Conservation (phyloP, 345 rosid genomes). For the Chamaenerion angustifolium region DNA sequence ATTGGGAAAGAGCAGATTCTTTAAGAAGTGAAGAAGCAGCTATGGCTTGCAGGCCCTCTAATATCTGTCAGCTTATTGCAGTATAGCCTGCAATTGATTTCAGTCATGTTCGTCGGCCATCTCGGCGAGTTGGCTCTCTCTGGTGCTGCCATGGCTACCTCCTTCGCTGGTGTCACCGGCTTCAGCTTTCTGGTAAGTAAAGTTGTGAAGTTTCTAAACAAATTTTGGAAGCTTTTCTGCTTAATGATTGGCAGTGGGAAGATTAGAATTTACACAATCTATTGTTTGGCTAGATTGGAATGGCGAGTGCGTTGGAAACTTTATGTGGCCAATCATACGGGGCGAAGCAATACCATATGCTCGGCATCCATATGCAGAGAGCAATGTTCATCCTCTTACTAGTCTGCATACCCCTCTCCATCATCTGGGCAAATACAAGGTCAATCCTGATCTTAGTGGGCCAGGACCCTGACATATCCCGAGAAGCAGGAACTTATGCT, state of each 20-base stretch:
- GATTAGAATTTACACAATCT: no score
- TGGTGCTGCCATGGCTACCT: constrained; percentile 56
- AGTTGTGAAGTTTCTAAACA: no score
- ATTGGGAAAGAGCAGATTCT: constrained; percentile 6
- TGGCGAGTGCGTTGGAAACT: constrained; percentile 80
- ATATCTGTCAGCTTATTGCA: constrained; percentile 22
- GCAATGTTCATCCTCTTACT: constrained; percentile 54
- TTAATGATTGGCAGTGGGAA: no score
- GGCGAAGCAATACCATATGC: constrained; percentile 49
- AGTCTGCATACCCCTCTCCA: constrained; percentile 50
- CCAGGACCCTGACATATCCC: constrained; percentile 40
- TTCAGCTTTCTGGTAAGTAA: constrained; percentile 40
- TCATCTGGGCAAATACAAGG: constrained; percentile 55
- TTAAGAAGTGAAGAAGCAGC: constrained; percentile 48
- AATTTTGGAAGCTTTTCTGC: no score
- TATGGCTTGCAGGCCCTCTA: constrained; percentile 52
- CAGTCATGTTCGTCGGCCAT: constrained; percentile 59
- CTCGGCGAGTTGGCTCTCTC: constrained; percentile 44
- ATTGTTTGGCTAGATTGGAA: constrained; percentile 32
- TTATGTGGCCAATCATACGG: constrained; percentile 84
- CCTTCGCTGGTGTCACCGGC: constrained; percentile 51
- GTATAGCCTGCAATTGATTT: constrained; percentile 37
- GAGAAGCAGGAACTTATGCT: constrained; percentile 46
- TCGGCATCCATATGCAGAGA: constrained; percentile 63
- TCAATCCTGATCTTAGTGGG: constrained; percentile 29